Conservation (phyloP, 2,329 filamentous ascomycete genomes). For the Cryphonectria nitschkei region DNA sequence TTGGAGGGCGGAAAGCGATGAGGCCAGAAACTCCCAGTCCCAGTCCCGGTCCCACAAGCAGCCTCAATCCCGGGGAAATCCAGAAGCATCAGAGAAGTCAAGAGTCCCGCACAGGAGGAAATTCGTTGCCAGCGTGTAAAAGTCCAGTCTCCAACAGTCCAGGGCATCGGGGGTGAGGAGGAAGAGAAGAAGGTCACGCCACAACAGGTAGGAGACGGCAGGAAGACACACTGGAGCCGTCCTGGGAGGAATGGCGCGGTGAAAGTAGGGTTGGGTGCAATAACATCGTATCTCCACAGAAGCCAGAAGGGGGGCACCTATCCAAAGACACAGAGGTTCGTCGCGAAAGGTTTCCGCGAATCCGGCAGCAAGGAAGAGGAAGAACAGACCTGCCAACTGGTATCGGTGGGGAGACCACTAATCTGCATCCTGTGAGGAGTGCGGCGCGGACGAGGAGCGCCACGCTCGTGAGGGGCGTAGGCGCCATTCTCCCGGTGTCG, state of each 20-base stretch:
- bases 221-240: constrained; percentile 31
- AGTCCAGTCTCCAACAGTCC: constrained; percentile 22
- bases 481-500: constrained; percentile 53
- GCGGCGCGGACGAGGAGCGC: constrained; percentile 78
- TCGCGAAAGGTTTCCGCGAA: constrained; percentile 40
- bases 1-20: constrained; percentile 23
- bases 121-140: constrained; percentile 16
- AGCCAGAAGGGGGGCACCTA: constrained; percentile 21
- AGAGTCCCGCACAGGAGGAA: constrained; percentile 18
- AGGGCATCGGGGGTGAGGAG: constrained; percentile 15
- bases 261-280: constrained; percentile 12
- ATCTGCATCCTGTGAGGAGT: constrained; percentile 98
- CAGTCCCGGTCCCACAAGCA: constrained; percentile 25
- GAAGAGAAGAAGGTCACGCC: constrained; percentile 6
- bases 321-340: constrained; percentile 29
- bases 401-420: constrained; percentile 93
- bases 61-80: constrained; percentile 26
- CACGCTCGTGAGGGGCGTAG: constrained; percentile 59
- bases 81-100: constrained; percentile 24
- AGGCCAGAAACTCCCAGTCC: constrained; percentile 22
- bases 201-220: constrained; percentile 18
- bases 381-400: constrained; percentile 99
- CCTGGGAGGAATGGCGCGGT: constrained; percentile 26
- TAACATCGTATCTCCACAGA: constrained; percentile 26
- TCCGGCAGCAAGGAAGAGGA: constrained; percentile 58